These are phyloP conservation scores for Albophoma yamanashiensis DNA, from an alignment of 2,329 filamentous ascomycete genomes.

Conservation along the genomic window DNA sequence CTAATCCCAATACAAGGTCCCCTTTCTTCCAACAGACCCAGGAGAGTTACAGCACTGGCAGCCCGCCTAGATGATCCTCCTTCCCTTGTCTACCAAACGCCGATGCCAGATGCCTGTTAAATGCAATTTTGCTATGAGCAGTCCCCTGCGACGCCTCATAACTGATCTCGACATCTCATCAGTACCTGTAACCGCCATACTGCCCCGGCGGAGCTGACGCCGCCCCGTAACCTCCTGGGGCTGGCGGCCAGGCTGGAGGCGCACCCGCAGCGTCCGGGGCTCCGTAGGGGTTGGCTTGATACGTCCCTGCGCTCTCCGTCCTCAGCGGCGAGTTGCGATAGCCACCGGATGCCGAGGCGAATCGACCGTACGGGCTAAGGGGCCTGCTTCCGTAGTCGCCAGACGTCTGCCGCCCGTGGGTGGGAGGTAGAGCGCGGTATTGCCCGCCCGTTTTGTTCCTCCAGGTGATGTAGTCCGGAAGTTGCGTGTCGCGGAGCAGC, in stretches of 20 bases:
- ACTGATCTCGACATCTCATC: constrained; percentile 1
- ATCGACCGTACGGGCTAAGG: constrained; percentile 35
- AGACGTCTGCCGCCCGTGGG: constrained; percentile 29
- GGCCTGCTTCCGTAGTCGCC: constrained; percentile 33
- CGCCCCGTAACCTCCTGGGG: constrained; percentile 17
- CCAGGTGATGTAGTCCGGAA: constrained; percentile 52
- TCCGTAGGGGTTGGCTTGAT: constrained; percentile 17
- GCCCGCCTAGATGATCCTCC: background rate
- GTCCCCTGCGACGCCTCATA: background rate
- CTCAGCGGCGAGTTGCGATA: constrained; percentile 44
- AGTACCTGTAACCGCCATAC: constrained; percentile 25
- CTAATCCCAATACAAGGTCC: background rate
- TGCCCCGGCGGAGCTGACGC: constrained; percentile 20
- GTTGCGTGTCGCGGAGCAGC: constrained; percentile 56
- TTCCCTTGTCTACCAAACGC: constrained; percentile 1
- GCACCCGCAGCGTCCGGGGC: constrained; percentile 14
- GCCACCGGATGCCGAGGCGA: constrained; percentile 26
- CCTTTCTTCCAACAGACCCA: background rate
- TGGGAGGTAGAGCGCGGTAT: constrained; percentile 20
- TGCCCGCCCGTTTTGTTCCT: constrained; percentile 31
- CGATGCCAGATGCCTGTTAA: background rate
- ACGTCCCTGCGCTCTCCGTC: constrained; percentile 26
- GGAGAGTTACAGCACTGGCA: background rate
- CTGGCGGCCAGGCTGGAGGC: constrained; percentile 16
- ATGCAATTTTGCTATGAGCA: background rate